Conservation (phyloP, 768 basidiomycete genomes). For the Podaxis sp. region DNA sequence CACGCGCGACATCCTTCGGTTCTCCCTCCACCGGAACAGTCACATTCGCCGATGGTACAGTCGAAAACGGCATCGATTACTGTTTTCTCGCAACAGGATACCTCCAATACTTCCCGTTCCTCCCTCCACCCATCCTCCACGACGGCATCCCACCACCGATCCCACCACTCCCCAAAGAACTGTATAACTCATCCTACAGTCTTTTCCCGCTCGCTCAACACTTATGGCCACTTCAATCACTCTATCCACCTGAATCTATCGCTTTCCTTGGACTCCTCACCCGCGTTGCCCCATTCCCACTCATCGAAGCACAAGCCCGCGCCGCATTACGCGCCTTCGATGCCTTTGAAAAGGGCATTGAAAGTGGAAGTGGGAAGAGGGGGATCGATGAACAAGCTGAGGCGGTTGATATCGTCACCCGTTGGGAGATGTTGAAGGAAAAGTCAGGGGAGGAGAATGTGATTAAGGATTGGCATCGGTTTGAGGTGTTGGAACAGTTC, state of each 20-base stretch:
- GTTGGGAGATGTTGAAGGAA: conserved; percentile 42
- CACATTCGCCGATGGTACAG: conserved; percentile 43
- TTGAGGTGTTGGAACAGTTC: conserved; percentile 57
- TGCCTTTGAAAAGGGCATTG: conserved; percentile 36
- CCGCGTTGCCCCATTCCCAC: conserved; percentile 69
- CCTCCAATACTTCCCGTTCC: conserved; percentile 62
- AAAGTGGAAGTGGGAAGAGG: background rate
- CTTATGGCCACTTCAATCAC: conserved; percentile 59
- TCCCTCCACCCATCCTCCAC: conserved; percentile 32
- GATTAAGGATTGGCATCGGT: conserved; percentile 56
- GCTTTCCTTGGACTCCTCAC: conserved; percentile 66
- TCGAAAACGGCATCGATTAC: conserved; percentile 54
- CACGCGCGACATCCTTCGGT: conserved; percentile 41
- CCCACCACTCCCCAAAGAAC: conserved; percentile 46
- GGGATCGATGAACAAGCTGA: conserved; percentile 32
- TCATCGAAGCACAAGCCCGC: conserved; percentile 76
- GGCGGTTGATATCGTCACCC: conserved; percentile 45
- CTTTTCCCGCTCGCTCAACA: conserved; percentile 74
- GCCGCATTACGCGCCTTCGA: conserved; percentile 58
- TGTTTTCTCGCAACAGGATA: conserved; percentile 82
- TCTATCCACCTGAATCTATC: conserved; percentile 47
- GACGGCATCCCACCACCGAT: conserved; percentile 43
- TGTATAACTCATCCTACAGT: conserved; percentile 65
- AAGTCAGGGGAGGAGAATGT: conserved; percentile 28
- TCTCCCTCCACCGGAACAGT: conserved; percentile 14